A percentile compares a stretch with the other conserved stretches of the same genome.
Evolutionary conservation across 768 basidiomycete species (phyloP).

Genomic region (Saitozyma sp.): DNA sequence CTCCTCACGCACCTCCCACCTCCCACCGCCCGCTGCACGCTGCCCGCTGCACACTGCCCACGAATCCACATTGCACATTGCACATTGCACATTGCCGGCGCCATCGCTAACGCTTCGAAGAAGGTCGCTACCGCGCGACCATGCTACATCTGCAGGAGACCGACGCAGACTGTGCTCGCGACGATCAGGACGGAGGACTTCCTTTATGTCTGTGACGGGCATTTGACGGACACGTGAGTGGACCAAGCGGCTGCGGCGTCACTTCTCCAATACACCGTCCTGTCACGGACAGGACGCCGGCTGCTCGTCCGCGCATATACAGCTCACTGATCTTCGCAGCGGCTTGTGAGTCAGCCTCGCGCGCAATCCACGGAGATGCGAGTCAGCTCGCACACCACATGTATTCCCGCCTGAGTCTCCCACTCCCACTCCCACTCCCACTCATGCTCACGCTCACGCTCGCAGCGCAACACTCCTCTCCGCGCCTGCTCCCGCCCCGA

Average conservation of each 20-base stretch:
- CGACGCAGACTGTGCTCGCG: conserved; percentile 79
- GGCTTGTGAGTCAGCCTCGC: conserved; percentile 14
- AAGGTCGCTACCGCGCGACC: conserved; percentile 73
- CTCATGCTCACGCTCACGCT: background rate
- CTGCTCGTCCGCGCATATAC: too few relatives aligned
- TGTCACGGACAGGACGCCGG: too few relatives aligned
- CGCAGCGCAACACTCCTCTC: conserved; percentile 35
- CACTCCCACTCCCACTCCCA: conserved; percentile 36
- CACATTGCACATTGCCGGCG: background rate
- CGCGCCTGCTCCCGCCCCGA: conserved; percentile 52
- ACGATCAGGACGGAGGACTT: conserved; percentile 82
- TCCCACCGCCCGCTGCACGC: too few relatives aligned
- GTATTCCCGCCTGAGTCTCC: background rate
- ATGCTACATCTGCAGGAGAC: conserved; percentile 65
- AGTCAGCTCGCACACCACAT: too few relatives aligned
- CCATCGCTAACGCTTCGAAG: conserved; percentile 54
- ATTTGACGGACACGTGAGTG: conserved; percentile 77
- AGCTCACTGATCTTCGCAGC: conserved; percentile 3
- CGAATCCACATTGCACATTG: background rate
- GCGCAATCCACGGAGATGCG: too few relatives aligned
- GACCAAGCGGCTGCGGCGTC: background rate
- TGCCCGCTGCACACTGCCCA: background rate
- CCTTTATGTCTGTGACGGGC: conserved; percentile 77
- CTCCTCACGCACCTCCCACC: background rate
- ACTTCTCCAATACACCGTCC: too few relatives aligned